Conservation (phyloP, 768 basidiomycete genomes). For the Exidia glandulosa region DNA sequence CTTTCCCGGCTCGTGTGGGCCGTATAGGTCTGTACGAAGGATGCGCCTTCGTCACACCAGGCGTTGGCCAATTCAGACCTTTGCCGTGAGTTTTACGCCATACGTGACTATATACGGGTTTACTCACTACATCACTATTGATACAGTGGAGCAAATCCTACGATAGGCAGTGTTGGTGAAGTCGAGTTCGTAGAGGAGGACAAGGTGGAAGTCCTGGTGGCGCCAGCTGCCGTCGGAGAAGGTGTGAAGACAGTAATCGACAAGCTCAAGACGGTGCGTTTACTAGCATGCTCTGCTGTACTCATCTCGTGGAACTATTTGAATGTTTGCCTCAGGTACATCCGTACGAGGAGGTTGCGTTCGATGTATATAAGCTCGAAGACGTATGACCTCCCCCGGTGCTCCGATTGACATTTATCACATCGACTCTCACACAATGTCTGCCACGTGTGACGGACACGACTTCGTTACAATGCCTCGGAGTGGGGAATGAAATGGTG, state of each 20-base stretch:
- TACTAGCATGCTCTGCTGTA: not conserved
- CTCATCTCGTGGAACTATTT: no score
- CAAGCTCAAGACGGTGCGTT: constrained; percentile 35
- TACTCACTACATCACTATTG: constrained; percentile 29
- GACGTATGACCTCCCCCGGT: constrained; percentile 14
- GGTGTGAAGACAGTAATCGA: constrained; percentile 30
- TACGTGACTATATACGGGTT: constrained; percentile 22
- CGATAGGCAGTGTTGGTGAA: constrained; percentile 30
- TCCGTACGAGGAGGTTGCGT: constrained; percentile 48
- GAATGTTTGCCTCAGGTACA: constrained; percentile 27
- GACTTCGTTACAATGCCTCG: no score
- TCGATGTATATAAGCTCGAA: constrained; percentile 43
- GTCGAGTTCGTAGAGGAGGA: constrained; percentile 42
- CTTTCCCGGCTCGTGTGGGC: constrained; percentile 34
- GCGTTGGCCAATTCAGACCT: constrained; percentile 31
- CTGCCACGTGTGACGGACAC: no score
- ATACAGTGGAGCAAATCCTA: constrained; percentile 32
- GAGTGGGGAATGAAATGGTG: no score
- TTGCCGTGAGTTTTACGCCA: not conserved
- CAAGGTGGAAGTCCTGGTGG: constrained; percentile 41
- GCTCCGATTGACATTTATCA: no score
- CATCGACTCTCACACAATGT: no score
- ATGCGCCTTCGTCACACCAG: constrained; percentile 44
- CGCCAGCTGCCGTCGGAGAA: constrained; percentile 23
- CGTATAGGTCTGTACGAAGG: constrained; percentile 41